Conservation (phyloP, 345 rosid species). For the Raphanus sativus region DNA sequence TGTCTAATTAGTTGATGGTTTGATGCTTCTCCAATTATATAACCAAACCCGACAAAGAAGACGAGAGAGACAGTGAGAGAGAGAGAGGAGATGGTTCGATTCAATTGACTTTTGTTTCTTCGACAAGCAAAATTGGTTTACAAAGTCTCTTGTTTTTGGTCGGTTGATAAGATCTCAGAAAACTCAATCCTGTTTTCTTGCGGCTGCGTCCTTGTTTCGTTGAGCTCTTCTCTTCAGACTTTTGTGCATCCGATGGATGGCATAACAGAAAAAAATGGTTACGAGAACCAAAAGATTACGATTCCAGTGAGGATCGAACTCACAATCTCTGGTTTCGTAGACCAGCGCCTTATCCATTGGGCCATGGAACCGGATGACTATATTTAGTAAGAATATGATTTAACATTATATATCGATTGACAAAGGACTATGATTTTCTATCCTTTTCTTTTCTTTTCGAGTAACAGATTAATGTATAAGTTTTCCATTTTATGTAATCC, state of each 20-base stretch:
- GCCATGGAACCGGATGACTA: conserved; percentile 42
- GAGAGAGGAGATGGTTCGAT: conserved; percentile 1
- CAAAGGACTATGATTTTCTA: too few species aligned
- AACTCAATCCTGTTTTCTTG: neutral
- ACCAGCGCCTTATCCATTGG: conserved; percentile 96
- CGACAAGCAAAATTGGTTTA: conserved; percentile 6
- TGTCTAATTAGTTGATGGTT: neutral
- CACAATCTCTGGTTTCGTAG: conserved; percentile 84
- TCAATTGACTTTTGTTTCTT: neutral
- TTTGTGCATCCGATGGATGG: too few species aligned
- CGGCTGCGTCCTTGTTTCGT: conserved; percentile 16
- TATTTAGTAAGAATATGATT: too few species aligned
- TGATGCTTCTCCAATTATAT: conserved; percentile 10
- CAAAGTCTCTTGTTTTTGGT: too few species aligned
- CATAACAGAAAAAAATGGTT: neutral
- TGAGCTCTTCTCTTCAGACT: neutral
- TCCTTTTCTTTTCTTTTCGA: too few species aligned
- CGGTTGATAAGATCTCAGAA: neutral
- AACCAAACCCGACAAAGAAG: neutral
- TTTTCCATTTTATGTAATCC: too few species aligned
- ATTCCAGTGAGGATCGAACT: conserved; percentile 80
- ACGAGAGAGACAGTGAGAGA: neutral
- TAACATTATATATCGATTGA: too few species aligned
- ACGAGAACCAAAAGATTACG: neutral
- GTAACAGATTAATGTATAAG: too few species aligned